Conservation (phyloP, 441 rosid genomes). For the Sinapis alba region DNA sequence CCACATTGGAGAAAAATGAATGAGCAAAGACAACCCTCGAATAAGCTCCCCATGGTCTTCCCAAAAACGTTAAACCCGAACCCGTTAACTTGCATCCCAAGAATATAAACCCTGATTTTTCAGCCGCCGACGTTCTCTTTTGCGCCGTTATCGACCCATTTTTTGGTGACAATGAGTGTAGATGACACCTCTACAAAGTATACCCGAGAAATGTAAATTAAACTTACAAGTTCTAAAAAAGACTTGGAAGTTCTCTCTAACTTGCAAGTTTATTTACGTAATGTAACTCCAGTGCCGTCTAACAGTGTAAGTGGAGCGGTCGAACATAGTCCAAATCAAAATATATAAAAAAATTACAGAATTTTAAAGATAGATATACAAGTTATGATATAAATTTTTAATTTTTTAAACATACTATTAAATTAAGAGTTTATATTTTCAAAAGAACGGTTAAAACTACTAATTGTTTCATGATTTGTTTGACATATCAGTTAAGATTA, state of each 20-base stretch:
- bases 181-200: conserved; percentile 47
- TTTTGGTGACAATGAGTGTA: conserved; percentile 54
- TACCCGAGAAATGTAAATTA: not conserved
- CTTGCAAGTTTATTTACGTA: not conserved
- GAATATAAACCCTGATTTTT: conserved; percentile 67
- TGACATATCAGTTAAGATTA: not conserved
- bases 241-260: not conserved
- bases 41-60: conserved; percentile 82
- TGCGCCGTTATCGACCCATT: conserved; percentile 78
- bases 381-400: too few relatives aligned
- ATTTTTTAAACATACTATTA: too few relatives aligned
- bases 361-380: too few relatives aligned
- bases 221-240: too few relatives aligned
- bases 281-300: too few relatives aligned
- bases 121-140: conserved; percentile 45
- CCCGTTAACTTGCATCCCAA: conserved; percentile 74
- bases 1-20: conserved; percentile 50
- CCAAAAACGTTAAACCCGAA: conserved; percentile 50
- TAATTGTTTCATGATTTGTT: too few relatives aligned
- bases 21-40: conserved; percentile 69
- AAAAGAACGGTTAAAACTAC: too few relatives aligned
- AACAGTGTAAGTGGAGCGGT: too few relatives aligned
- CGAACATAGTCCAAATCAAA: too few relatives aligned
- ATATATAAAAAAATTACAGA: too few relatives aligned
- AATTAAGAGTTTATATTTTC: too few relatives aligned